Base-by-base conservation (phyloP, 2,329 filamentous ascomycete species). In the Sporothrix euskadiensis region DNA sequence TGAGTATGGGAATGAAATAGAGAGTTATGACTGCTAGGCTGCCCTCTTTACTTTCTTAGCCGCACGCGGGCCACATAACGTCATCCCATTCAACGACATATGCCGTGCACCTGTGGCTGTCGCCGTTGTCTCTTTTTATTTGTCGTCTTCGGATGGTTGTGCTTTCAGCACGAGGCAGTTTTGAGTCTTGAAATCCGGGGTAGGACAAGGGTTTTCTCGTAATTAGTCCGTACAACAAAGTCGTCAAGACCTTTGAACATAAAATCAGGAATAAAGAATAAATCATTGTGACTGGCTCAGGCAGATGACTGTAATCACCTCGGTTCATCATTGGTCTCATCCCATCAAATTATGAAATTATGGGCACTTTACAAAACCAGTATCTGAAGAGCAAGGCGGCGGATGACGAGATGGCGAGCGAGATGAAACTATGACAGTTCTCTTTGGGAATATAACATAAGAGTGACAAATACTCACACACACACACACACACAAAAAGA, bases 71-170 rank as follows among this genome's bases (percentile, higher is more conserved):
- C 44, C 44, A 12, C 22, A 47, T 14, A 35, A 22, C 65, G 26
- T 68, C 65, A 68, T 52, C 65, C 47, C 30, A 52, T 68, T 22
- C 9, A 32, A 16, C 26, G 30, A n/a, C 14, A 22, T 22, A 52
- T 68, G 44, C 26, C 19, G 44, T 52, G 26, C 65, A 35, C 44
- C 26, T 68, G 65, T 68, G 65, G 44, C 65, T 35, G 63, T 32
- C 63, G 4, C 16, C 30, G 6, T 22, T 30, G 8, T 14, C 8
- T 14, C 10, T 14, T 65, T 65, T 6, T 44, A 41, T 44, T 41
- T 19, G 41, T 47, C 10, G 41, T 49, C 41, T 66, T 66, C 41
- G 16, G 63, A 32, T 16, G 63, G 10, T 19, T 26, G 22, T 4
- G 30, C 4, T 49, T n/a, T 6, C 5, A 32, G 22, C 22, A 30